Conservation (phyloP, 129 eudicot species). For the Chrysanthemum lavandulifolium region DNA sequence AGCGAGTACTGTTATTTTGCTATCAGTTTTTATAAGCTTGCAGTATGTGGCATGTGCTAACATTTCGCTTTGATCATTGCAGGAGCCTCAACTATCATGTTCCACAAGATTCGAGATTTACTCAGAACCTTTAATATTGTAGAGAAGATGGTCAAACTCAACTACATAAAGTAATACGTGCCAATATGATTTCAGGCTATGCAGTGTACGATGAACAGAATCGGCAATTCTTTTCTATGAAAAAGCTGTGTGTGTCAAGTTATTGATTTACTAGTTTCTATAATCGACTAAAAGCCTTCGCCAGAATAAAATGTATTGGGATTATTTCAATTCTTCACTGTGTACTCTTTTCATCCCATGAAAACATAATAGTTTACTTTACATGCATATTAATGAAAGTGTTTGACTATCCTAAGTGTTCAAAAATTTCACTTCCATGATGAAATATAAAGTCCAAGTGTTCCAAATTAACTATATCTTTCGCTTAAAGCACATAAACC, state of each 20-base stretch:
- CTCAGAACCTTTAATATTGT: constrained; percentile 44
- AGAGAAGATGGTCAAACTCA: constrained; percentile 5
- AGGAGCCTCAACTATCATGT: constrained; percentile 69
- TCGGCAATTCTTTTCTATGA: neutral
- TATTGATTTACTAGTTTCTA: neutral
- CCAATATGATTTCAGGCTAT: constrained; percentile 8
- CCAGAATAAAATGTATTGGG: neutral
- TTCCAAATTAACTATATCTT: too few relatives aligned
- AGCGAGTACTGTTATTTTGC: neutral
- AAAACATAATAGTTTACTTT: constrained; percentile 5
- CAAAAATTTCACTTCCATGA: too few relatives aligned
- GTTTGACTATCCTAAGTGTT: constrained; percentile 12
- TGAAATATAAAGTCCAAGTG: too few relatives aligned
- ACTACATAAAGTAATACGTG: constrained; percentile 1
- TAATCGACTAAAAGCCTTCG: neutral
- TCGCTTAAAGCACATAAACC: too few relatives aligned
- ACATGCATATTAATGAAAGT: constrained; percentile 12
- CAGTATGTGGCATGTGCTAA: neutral
- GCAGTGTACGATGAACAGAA: neutral
- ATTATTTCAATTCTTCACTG: constrained; percentile 3
- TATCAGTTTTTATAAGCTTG: constrained; percentile 1
- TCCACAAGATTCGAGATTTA: constrained; percentile 55
- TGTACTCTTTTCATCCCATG: constrained; percentile 15
- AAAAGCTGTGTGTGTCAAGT: constrained; percentile 2
- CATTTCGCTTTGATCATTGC: constrained; percentile 21